Base-by-base conservation (phyloP, 2,329 filamentous ascomycete species). In the Sporothrix inflata region DNA sequence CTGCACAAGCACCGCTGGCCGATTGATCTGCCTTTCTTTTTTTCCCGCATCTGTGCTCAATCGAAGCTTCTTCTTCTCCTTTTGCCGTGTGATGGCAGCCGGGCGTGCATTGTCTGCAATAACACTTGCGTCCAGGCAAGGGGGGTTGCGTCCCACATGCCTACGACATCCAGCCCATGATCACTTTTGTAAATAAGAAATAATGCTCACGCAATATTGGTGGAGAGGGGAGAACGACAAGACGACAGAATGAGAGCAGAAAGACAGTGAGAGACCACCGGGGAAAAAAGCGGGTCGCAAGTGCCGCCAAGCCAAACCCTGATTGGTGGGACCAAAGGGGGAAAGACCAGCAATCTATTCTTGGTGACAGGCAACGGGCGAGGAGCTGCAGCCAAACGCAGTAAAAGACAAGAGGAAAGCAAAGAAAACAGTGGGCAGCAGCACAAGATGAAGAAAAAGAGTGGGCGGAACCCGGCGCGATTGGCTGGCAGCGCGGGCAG, bases 201-300 rank as follows among this genome's bases (percentile, higher is more conserved):
- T 27, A 65, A 65, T 45, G 60, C 60, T 65, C 60, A 65, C 65
- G 27, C 65, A 68, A 68, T 68, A 68, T 68, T 53, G 30, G 42
- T 65, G 11, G 38, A 65, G 24, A 30, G 63, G n/a, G 6, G 30
- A 30, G 11, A 38, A 30, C 14, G n/a, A 27, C 5, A 24, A 11
- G 21, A 21, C 19, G n/a, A 47, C 6, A 42, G 19, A 40, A 16
- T 5, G 57, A 63, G 19, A 63, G 24, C n/a, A 27, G 6, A 21
- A 8, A 16, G 8, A 12, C n/a, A 65, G 12, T 6, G 16, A 19
- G 21, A 9, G 34, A 19, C 14, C n/a, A n/a, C n/a, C n/a, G n/a
- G n/a, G n/a, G n/a, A n/a, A 16, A 34, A 14, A 55, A 57, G 66
- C 14, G 66, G 66, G 66, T 24, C 66, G 11, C 38, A 8, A 57